phyloP scores from a whole-genome alignment of 2,329 filamentous ascomycete genomes.

The Ceratocystis harringtonii region DNA sequence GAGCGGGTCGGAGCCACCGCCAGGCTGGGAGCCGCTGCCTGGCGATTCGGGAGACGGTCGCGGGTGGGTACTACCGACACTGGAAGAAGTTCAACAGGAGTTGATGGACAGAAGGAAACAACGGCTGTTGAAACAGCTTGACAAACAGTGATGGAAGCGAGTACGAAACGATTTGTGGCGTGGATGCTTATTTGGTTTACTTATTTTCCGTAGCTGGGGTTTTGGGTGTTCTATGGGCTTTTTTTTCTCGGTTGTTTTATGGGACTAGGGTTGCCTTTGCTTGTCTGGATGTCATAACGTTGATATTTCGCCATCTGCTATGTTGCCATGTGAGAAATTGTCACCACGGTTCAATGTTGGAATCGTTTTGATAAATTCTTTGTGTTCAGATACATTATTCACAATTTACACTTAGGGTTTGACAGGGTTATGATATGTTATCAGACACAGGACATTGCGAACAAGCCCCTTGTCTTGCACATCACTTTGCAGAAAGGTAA shows the following conservation, averaged over 20 bases:
- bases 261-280: background rate
- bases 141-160: conserved; percentile 14
- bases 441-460: too few species aligned
- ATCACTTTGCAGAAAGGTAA: background rate
- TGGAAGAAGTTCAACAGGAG: conserved; percentile 90
- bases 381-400: too few species aligned
- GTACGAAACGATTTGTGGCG: background rate
- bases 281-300: background rate
- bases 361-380: too few species aligned
- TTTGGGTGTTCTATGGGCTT: conserved; percentile 9
- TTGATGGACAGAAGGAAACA: conserved; percentile 71
- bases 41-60: conserved; percentile 74
- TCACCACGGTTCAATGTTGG: too few species aligned
- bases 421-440: too few species aligned
- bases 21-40: conserved; percentile 71
- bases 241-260: background rate
- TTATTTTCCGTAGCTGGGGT: conserved; percentile 6
- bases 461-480: background rate
- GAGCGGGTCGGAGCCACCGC: conserved; percentile 23
- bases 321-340: background rate
- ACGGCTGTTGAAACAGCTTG: conserved; percentile 70
- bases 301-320: background rate
- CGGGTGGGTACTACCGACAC: conserved; percentile 67
- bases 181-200: background rate
- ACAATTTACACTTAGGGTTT: too few species aligned